These are phyloP conservation scores for Pythium aquatile DNA, from an alignment of 352 stramenopile species.

Conservation along the genomic window DNA sequence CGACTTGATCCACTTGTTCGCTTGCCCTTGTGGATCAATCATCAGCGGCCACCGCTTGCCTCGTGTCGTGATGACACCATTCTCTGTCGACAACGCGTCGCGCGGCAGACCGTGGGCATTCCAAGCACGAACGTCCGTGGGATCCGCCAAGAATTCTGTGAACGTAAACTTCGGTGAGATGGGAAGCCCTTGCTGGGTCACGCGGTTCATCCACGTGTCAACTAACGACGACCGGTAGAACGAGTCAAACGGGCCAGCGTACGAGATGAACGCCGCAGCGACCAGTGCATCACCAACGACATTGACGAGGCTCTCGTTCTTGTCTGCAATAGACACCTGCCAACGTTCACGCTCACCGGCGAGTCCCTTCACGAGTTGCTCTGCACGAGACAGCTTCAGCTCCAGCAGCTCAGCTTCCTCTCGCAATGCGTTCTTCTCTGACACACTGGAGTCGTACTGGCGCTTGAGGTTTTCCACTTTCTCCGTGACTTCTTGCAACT, in stretches of 20 bases:
- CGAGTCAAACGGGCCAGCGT: constrained; percentile 94
- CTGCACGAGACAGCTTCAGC: constrained; percentile 91
- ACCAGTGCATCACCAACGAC: constrained; percentile 93
- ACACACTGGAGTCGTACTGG: constrained; percentile 91
- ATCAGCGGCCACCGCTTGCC: constrained; percentile 96
- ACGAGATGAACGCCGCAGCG: constrained; percentile 93
- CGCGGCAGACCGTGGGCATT: constrained; percentile 93
- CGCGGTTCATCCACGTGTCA: constrained; percentile 88
- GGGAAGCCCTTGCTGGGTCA: constrained; percentile 82
- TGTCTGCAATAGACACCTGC: constrained; percentile 89
- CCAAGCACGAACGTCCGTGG: constrained; percentile 93
- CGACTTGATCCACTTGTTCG: constrained; percentile 96
- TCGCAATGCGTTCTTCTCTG: constrained; percentile 91
- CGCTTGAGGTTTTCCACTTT: constrained; percentile 91
- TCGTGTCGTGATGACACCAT: constrained; percentile 94
- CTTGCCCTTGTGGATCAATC: constrained; percentile 96
- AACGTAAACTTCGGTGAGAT: constrained; percentile 91
- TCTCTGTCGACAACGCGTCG: constrained; percentile 94
- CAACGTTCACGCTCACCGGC: constrained; percentile 93
- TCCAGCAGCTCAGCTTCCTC: constrained; percentile 93
- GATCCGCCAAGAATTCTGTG: constrained; percentile 90
- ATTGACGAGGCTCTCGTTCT: constrained; percentile 86
- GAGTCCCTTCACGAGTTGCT: constrained; percentile 93
- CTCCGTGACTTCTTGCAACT: constrained; percentile 88
- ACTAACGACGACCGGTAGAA: constrained; percentile 85